Percentiles rank a stretch among this genome's conserved stretches.
phyloP scores from a whole-genome alignment of 2,329 filamentous ascomycete genomes.

The Dactylellina leptospora region DNA sequence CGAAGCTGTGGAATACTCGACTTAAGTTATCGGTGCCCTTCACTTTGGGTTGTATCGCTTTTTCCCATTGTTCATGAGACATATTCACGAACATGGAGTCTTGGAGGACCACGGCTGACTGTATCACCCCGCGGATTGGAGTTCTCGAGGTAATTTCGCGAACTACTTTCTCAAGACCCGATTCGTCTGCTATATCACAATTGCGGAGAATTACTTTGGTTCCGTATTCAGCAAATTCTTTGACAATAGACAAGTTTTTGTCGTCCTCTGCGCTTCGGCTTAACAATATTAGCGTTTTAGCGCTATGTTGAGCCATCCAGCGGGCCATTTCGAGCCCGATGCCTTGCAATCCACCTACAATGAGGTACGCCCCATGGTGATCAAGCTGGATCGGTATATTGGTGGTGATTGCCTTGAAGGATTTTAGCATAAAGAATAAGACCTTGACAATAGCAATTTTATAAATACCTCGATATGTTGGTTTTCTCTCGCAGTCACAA shows the following conservation, averaged over 20 bases:
- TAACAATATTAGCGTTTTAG: neutral
- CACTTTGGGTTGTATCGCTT: conserved; percentile 65
- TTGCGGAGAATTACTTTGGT: conserved; percentile 24
- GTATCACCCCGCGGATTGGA: conserved; percentile 58
- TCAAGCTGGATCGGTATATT: neutral
- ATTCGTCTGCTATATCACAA: conserved; percentile 14
- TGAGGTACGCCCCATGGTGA: neutral
- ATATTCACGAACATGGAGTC: conserved; percentile 37
- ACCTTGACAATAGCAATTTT: neutral
- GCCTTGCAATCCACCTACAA: conserved; percentile 1
- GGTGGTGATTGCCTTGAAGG: neutral
- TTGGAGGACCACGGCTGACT: conserved; percentile 58
- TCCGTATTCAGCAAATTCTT: conserved; percentile 1
- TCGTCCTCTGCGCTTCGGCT: neutral
- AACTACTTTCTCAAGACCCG: neutral
- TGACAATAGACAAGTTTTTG: neutral
- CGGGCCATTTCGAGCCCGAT: conserved; percentile 11
- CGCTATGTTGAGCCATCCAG: conserved; percentile 2
- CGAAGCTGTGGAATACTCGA: conserved; percentile 60
- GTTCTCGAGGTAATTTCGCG: neutral
- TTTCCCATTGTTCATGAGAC: conserved; percentile 62
- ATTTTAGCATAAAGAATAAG: neutral
- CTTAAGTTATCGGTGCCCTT: conserved; percentile 67
- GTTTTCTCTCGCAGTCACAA: conserved; percentile 56
- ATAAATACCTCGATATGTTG: neutral